Base-by-base conservation (phyloP, 345 rosid genomes). In the Eucalyptus coolabah region DNA sequence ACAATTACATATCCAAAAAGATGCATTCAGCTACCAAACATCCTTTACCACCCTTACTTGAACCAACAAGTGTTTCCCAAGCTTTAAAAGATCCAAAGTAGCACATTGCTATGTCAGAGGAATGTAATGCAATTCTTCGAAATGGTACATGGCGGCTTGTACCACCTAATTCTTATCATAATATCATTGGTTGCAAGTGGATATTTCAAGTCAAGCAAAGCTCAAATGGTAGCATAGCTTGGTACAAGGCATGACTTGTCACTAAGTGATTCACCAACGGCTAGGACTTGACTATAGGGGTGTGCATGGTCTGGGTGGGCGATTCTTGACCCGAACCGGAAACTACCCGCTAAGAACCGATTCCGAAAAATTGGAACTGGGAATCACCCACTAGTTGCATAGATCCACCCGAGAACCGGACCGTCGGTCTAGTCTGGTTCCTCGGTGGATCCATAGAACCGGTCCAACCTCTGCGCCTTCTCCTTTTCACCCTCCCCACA, bases 301-400 rank as follows among this genome's bases (percentile, higher is more conserved):
- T 50, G 3, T 50, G 18, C 17, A 50, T 50, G 51, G 51, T 50
- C 7, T 50, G 1, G 51, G 18, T 50, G 51, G 51, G 51, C 7
- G 51, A 2, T 50, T 50, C 51, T 0, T 1, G 3, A 50, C 51
- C 51, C 14, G 18, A 50, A 50, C 1, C 7, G 7, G 6, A 2
- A 50, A 50, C 17, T 2, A 0, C 18, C 7, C 18, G 51, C 51
- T 50, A 50, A 50, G 51, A 50, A 50, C 2, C 7, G 18, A 5
- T 50, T 50, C 51, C 7, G 6, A 50, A 50, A 50, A 50, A 50
- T 50, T 50, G 51, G 18, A 50, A 50, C 1, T 50, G 0, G 51
- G 51, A 50, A 14, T 50, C 3, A 7, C 51, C 3, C 0, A 0
- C 17, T 50, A 50, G 51, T 50, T 50, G 51, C 51, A 50, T 50